These are phyloP conservation scores for Curvularia hawaiiensis DNA, from an alignment of 2,329 filamentous ascomycete species.

Conservation along the genomic window DNA sequence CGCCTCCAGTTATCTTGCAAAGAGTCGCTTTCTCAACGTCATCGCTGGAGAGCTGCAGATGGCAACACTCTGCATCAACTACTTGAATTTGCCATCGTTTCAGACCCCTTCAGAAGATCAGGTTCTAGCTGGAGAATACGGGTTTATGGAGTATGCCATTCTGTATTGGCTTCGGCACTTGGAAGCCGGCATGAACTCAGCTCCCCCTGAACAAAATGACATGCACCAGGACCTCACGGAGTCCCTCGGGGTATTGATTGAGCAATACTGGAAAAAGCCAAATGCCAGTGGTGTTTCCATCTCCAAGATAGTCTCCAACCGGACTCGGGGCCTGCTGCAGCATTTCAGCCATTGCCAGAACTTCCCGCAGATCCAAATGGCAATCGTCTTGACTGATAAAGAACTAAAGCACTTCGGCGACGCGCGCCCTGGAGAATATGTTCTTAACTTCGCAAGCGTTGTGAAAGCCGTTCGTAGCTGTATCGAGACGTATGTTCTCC, in stretches of 20 bases:
- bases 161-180: slow-evolving; percentile 23
- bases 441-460: slow-evolving; percentile 10
- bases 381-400: slow-evolving; percentile 11
- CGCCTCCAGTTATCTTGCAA: slow-evolving; percentile 15
- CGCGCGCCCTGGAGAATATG: slow-evolving; percentile 1
- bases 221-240: slow-evolving; percentile 9
- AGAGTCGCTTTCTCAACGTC: slow-evolving; percentile 9
- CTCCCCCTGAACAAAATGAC: background rate
- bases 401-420: slow-evolving; percentile 15
- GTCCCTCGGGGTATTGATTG: slow-evolving; percentile 16
- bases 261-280: slow-evolving; percentile 16
- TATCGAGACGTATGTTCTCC: slow-evolving; percentile 4
- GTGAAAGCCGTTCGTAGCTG: slow-evolving; percentile 4
- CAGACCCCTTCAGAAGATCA: background rate
- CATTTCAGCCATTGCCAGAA: slow-evolving; percentile 5
- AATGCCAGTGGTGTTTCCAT: background rate
- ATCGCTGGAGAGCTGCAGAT: slow-evolving; percentile 13
- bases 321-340: slow-evolving; percentile 13
- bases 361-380: slow-evolving; percentile 8
- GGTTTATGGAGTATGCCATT: slow-evolving; percentile 23
- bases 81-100: slow-evolving; percentile 19
- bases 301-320: slow-evolving; percentile 13
- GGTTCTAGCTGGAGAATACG: slow-evolving; percentile 20
- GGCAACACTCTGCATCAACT: slow-evolving; percentile 22
- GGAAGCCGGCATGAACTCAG: slow-evolving; percentile 13